Conservation (phyloP, 495 filamentous ascomycete genomes). For the Rhypophila decipiens region DNA sequence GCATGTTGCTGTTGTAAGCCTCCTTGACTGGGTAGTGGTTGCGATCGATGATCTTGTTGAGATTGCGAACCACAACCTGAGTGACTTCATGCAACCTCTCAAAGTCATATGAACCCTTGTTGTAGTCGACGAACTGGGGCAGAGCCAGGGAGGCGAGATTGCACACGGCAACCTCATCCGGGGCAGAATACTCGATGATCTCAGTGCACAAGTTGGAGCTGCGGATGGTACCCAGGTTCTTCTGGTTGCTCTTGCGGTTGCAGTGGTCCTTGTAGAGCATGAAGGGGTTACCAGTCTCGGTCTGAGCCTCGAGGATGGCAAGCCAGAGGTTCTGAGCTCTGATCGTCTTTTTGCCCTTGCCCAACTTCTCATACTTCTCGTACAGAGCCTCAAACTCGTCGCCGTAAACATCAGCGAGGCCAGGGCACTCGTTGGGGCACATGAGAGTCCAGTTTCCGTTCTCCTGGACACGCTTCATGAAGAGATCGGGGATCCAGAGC, state of each 20-base stretch:
- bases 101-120: constrained; percentile 81
- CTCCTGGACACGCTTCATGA: constrained; percentile 98
- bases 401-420: constrained; percentile 91
- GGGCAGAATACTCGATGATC: constrained; percentile 94
- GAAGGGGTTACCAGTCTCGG: constrained; percentile 97
- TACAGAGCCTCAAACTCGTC: constrained; percentile 96
- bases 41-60: constrained; percentile 96
- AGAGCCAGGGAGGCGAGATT: constrained; percentile 93
- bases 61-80: constrained; percentile 80
- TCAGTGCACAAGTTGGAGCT: constrained; percentile 99
- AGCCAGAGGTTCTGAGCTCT: constrained; percentile 99
- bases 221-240: constrained; percentile 95
- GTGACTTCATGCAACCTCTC: constrained; percentile 88
- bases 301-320: constrained; percentile 93
- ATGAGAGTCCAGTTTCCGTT: constrained; percentile 96
- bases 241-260: constrained; percentile 99
- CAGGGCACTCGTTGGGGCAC: constrained; percentile 93
- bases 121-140: constrained; percentile 80
- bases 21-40: constrained; percentile 96
- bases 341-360: constrained; percentile 79
- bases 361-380: constrained; percentile 86
- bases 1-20: constrained; percentile 90
- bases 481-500: constrained; percentile 96
- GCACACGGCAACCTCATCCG: constrained; percentile 97
- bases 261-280: constrained; percentile 99